Evolutionary conservation across 495 filamentous ascomycete genomes (phyloP), one percentile per base, ranked within the genome.

Genomic region (Penicillium riverlandense): DNA sequence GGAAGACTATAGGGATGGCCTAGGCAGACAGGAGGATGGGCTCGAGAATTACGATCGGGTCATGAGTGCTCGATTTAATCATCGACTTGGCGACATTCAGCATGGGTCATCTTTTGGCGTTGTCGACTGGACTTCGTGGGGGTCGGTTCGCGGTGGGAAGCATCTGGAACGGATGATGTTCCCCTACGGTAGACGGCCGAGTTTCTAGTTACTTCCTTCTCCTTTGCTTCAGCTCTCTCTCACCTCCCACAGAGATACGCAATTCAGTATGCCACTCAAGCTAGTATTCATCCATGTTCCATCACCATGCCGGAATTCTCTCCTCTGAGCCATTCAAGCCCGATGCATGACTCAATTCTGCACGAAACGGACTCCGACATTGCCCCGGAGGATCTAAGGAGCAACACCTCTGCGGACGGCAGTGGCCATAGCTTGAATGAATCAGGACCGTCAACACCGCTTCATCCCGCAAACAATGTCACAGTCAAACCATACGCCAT

Each of bases 401-500:
- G 15, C 14, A 33, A 36, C n/a, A 4, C 27, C 5, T 9, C 32
- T 2, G 44, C 49, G 36, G 50, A 53, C 10, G 38, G 37, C 35
- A 57, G 44, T 34, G 48, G 42, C 11, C 44, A 45, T 13, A 57
- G 50, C 13, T 15, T 48, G 40, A 47, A 49, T 11, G 51, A 38
- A 9, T 55, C 48, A 11, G 47, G 39, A 2, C 48, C 57, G 7
- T 44, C 48, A 4, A 55, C 49, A 8, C 57, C 57, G 33, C 22
- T 13, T 2, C 38, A 43, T 4, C 35, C 45, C 3, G 5, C 29
- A 1, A 27, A 54, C 8, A 31, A 45, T 2, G 11, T 41, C 6
- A 44, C 41, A 1, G 50, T 69, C 13, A 50, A 48, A n/a, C 70
- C 70, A 29, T 71, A 71, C 52, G 68, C 53, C 11, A 60, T 71